phyloP scores from a whole-genome alignment of 2,329 filamentous ascomycete species.

The Colletotrichum theobromicola region DNA sequence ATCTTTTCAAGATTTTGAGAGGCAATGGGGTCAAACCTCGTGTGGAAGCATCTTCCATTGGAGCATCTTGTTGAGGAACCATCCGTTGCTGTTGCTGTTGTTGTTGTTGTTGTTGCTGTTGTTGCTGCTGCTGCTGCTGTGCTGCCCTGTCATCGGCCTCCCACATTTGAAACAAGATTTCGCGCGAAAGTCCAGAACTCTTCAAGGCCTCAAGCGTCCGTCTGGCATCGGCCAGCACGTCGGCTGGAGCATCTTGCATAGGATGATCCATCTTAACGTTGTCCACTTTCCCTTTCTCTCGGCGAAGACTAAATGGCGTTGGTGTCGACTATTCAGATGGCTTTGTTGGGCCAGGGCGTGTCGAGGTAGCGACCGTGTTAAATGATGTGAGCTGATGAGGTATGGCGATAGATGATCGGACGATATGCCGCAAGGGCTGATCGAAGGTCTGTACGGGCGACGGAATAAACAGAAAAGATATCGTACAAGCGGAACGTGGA shows the following conservation, averaged over 20 bases:
- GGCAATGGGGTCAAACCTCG: conserved; percentile 6
- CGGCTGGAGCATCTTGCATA: conserved; percentile 40
- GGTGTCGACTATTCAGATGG: not conserved
- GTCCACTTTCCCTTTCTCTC: not conserved
- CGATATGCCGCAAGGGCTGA: not conserved
- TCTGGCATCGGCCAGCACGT: conserved; percentile 49
- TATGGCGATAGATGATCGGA: not conserved
- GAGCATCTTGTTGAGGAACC: conserved; percentile 3
- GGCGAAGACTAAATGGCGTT: not conserved
- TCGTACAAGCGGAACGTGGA: not conserved
- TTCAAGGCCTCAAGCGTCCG: conserved; percentile 52
- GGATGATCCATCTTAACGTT: conserved; percentile 18
- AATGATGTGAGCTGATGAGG: not conserved
- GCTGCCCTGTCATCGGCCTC: conserved; percentile 21
- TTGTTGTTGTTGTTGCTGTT: not conserved
- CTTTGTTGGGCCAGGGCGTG: not conserved
- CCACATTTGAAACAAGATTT: conserved; percentile 34
- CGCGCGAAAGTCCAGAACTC: conserved; percentile 49
- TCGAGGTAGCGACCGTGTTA: not conserved
- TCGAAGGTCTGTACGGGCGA: not conserved
- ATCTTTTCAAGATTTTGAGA: not conserved
- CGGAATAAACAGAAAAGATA: not conserved
- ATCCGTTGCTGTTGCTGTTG: not conserved
- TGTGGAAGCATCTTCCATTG: conserved; percentile 22
- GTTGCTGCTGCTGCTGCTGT: not conserved